Evolutionary conservation across 2,329 filamentous ascomycete species (phyloP).

Genomic region (Paraphoma chrysanthemicola): DNA sequence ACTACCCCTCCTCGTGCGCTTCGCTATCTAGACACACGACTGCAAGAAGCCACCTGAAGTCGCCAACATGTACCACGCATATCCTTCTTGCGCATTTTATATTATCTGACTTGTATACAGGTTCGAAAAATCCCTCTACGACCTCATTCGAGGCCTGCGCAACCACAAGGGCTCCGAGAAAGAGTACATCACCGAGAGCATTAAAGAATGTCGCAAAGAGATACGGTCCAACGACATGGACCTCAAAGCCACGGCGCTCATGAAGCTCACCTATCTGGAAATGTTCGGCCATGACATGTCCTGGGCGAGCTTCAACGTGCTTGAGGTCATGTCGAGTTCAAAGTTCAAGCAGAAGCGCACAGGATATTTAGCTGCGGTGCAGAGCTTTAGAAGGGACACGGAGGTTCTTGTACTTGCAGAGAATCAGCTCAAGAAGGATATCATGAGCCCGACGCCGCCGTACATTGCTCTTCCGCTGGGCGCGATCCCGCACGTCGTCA

Average conservation of each 20-base stretch:
- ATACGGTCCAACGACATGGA: conserved; percentile 96
- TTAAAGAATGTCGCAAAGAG: conserved; percentile 95
- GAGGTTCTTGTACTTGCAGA: conserved; percentile 98
- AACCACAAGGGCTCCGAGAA: conserved; percentile 95
- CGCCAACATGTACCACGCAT: conserved; percentile 32
- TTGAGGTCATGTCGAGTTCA: conserved; percentile 97
- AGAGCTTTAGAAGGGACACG: conserved; percentile 94
- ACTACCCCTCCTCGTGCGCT: conserved; percentile 37
- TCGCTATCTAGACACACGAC: conserved; percentile 21
- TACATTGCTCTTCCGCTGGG: conserved; percentile 85
- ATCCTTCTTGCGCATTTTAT: not conserved
- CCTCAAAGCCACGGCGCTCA: conserved; percentile 91
- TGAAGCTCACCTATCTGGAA: conserved; percentile 97
- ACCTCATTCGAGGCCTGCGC: conserved; percentile 94
- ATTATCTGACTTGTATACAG: conserved; percentile 56
- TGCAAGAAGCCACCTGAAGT: conserved; percentile 19
- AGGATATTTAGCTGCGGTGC: conserved; percentile 91
- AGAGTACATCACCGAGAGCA: conserved; percentile 90
- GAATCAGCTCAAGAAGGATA: conserved; percentile 94
- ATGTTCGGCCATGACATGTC: conserved; percentile 99
- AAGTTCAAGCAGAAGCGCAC: conserved; percentile 96
- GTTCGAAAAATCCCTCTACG: conserved; percentile 99
- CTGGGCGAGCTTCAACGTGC: conserved; percentile 97
- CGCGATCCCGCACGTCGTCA: conserved; percentile 94
- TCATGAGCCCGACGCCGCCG: conserved; percentile 74